These are phyloP conservation scores for Penicillium subrubescens DNA, from an alignment of 495 filamentous ascomycete genomes.

Conservation along the genomic window DNA sequence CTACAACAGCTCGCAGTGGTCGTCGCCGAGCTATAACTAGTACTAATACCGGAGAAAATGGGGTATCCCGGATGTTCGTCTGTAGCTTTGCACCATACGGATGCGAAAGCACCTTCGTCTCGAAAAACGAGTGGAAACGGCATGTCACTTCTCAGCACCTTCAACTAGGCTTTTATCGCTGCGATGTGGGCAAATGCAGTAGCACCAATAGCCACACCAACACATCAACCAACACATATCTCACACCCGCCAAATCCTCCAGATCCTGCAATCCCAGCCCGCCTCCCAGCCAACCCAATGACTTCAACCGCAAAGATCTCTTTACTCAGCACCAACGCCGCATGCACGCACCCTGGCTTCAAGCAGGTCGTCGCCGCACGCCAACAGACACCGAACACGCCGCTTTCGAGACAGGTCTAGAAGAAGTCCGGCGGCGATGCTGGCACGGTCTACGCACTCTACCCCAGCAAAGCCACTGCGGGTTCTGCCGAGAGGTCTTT, in stretches of 20 bases:
- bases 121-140: slow-evolving; percentile 97
- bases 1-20: slow-evolving; percentile 14
- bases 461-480: slow-evolving; percentile 65
- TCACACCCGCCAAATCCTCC: slow-evolving; percentile 4
- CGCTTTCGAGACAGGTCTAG: slow-evolving; percentile 25
- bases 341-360: slow-evolving; percentile 70
- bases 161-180: slow-evolving; percentile 76
- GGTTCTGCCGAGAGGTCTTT: slow-evolving; percentile 67
- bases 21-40: slow-evolving; percentile 9
- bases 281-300: slow-evolving; percentile 44
- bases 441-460: slow-evolving; percentile 59
- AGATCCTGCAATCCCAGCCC: slow-evolving; percentile 12
- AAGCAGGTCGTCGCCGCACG: slow-evolving; percentile 29
- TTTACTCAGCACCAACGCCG: slow-evolving; percentile 93
- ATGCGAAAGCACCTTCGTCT: slow-evolving; percentile 82
- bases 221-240: background rate
- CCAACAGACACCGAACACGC: slow-evolving; percentile 42
- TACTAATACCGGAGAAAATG: slow-evolving; percentile 20
- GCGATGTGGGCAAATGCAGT: slow-evolving; percentile 69
- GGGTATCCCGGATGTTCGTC: slow-evolving; percentile 65
- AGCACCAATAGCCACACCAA: slow-evolving; percentile 29
- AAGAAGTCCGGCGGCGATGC: slow-evolving; percentile 53
- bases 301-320: slow-evolving; percentile 92
- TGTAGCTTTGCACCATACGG: slow-evolving; percentile 84
- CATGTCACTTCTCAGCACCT: slow-evolving; percentile 85